A percentile compares a stretch with the other conserved stretches of the same genome.
Evolutionary conservation across 1,139 yeast genomes (phyloP).

Genomic region (Petasospora rhodanensis): DNA sequence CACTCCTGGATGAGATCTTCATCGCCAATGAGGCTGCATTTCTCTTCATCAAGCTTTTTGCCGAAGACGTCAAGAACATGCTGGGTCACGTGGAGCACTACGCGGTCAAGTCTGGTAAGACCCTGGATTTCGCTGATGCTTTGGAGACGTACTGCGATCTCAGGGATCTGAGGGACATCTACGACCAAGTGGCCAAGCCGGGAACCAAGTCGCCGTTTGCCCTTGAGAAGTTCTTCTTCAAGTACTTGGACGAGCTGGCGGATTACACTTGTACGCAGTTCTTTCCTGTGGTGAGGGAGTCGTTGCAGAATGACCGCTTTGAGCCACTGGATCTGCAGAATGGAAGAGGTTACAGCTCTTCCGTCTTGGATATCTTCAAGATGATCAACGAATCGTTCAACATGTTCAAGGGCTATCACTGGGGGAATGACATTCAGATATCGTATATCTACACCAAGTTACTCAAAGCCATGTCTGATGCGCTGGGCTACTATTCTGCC

Average conservation of each 20-base stretch:
- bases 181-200: conserved; percentile 42
- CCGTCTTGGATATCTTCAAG: conserved; percentile 65
- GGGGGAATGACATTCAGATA: conserved; percentile 60
- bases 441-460: conserved; percentile 57
- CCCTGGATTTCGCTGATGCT: conserved; percentile 55
- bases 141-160: conserved; percentile 55
- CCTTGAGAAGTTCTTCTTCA: conserved; percentile 56
- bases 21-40: conserved; percentile 55
- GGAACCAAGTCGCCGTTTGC: conserved; percentile 44
- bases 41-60: conserved; percentile 55
- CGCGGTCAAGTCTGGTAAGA: conserved; percentile 30
- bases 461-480: conserved; percentile 58
- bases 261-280: conserved; percentile 48
- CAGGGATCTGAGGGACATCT: conserved; percentile 51
- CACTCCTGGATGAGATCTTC: conserved; percentile 54
- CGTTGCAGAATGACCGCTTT: conserved; percentile 53
- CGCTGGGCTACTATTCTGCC: conserved; percentile 50
- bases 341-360: conserved; percentile 40
- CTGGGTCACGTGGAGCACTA: conserved; percentile 49
- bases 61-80: conserved; percentile 61
- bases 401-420: conserved; percentile 50
- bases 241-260: conserved; percentile 55
- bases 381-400: conserved; percentile 55
- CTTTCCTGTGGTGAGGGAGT: conserved; percentile 45
- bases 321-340: conserved; percentile 46